These are phyloP conservation scores for Saturnispora diversa DNA, from an alignment of 805 yeast genomes.

Conservation along the genomic window DNA sequence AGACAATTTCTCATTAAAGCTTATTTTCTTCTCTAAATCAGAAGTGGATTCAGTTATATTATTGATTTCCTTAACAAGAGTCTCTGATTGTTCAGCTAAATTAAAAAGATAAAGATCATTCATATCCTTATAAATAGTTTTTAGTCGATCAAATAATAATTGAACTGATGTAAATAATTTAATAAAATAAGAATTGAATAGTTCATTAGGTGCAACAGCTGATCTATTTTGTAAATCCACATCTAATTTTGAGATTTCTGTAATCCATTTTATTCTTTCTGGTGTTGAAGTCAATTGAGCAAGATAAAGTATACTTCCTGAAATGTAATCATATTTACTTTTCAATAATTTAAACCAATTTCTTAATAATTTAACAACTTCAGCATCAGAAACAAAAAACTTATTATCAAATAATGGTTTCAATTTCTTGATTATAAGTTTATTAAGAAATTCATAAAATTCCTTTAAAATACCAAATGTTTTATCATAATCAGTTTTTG, in stretches of 20 bases:
- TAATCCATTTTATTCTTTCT: constrained; percentile 23
- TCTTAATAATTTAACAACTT: constrained; percentile 20
- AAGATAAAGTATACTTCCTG: constrained; percentile 25
- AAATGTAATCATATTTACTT: constrained; percentile 22
- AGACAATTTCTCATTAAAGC: constrained; percentile 25
- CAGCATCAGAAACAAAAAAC: constrained; percentile 25
- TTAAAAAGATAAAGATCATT: constrained; percentile 14
- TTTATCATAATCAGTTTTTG: constrained; percentile 21
- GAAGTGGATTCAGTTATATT: constrained; percentile 26
- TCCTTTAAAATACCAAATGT: constrained; percentile 25
- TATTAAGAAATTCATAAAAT: constrained; percentile 22
- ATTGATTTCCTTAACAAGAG: constrained; percentile 20
- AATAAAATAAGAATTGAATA: constrained; percentile 27
- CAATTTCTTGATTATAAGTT: constrained; percentile 19
- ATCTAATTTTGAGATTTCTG: constrained; percentile 14
- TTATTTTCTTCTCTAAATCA: constrained; percentile 27
- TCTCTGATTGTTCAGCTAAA: constrained; percentile 17
- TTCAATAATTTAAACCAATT: constrained; percentile 26
- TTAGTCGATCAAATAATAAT: constrained; percentile 21
- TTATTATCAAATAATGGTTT: constrained; percentile 25
- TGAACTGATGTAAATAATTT: constrained; percentile 27
- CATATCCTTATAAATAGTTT: constrained; percentile 19
- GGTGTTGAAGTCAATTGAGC: constrained; percentile 24
- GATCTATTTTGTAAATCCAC: constrained; percentile 21
- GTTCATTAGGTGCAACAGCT: constrained; percentile 24